Percentiles rank a stretch among this genome's conserved stretches.
phyloP scores from a whole-genome alignment of 805 yeast species.

The Hanseniaspora occidentalis region DNA sequence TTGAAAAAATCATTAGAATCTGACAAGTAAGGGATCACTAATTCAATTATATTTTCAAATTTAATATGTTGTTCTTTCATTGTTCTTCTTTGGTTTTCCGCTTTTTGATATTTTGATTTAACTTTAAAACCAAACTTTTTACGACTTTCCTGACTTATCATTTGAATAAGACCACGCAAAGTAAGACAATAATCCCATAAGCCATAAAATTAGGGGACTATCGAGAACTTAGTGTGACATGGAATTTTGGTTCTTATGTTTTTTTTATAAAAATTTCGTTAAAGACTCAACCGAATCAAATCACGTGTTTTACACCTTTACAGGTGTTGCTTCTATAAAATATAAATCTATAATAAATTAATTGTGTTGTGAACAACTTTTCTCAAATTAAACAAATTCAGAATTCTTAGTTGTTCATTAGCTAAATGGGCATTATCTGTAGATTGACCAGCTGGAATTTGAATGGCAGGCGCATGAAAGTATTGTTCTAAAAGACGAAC shows the following conservation, averaged over 20 bases:
- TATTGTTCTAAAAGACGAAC: constrained; percentile 72
- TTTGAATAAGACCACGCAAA: too few relatives aligned
- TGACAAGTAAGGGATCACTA: background rate
- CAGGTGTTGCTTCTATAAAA: too few relatives aligned
- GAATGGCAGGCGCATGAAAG: constrained; percentile 83
- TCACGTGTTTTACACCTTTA: too few relatives aligned
- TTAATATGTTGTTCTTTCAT: background rate
- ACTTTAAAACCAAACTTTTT: too few relatives aligned
- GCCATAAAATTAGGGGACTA: too few relatives aligned
- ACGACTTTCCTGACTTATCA: too few relatives aligned
- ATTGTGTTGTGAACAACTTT: constrained; percentile 46
- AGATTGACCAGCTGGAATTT: constrained; percentile 92
- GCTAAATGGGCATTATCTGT: constrained; percentile 89
- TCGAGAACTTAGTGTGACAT: too few relatives aligned
- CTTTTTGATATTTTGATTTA: too few relatives aligned
- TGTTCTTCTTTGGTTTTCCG: background rate
- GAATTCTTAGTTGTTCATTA: constrained; percentile 71
- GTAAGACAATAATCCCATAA: too few relatives aligned
- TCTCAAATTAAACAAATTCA: constrained; percentile 65
- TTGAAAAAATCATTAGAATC: constrained; percentile 16
- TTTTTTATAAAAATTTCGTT: too few relatives aligned
- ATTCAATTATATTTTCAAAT: background rate
- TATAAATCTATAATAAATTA: constrained; percentile 27
- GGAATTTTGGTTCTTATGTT: too few relatives aligned
- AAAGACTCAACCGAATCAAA: too few relatives aligned